A percentile compares a stretch with the other conserved stretches of the same genome.
phyloP scores from a whole-genome alignment of 1,139 yeast species.

The Blastobotrys arbuscula region DNA sequence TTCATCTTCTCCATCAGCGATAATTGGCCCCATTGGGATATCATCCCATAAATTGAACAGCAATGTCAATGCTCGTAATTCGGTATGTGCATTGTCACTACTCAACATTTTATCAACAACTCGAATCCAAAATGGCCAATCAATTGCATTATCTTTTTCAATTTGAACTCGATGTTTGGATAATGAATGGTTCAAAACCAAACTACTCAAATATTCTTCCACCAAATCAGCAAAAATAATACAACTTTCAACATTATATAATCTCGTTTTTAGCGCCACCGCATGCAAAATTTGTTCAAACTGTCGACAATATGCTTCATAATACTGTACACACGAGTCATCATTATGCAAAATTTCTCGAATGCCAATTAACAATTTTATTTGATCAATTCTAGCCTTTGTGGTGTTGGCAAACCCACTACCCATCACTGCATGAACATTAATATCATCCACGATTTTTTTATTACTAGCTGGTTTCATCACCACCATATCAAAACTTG shows the following conservation, averaged over 20 bases:
- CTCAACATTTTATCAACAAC: slow-evolving; percentile 54
- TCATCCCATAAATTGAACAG: slow-evolving; percentile 71
- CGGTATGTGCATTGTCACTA: slow-evolving; percentile 58
- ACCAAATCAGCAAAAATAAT: slow-evolving; percentile 45
- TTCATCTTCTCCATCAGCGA: slow-evolving; percentile 33
- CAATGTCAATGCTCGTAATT: slow-evolving; percentile 58
- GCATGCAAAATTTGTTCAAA: slow-evolving; percentile 37
- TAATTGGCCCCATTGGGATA: slow-evolving; percentile 41
- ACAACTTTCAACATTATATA: slow-evolving; percentile 41
- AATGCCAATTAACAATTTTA: slow-evolving; percentile 30
- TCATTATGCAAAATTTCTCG: slow-evolving; percentile 36
- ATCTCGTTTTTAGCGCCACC: slow-evolving; percentile 33
- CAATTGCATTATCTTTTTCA: slow-evolving; percentile 35
- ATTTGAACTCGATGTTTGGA: slow-evolving; percentile 25
- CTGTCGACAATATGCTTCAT: slow-evolving; percentile 29
- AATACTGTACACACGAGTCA: slow-evolving; percentile 30
- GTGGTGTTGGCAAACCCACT: slow-evolving; percentile 20
- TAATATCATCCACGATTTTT: slow-evolving; percentile 28
- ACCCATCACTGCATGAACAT: slow-evolving; percentile 29
- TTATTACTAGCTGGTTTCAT: slow-evolving; percentile 18
- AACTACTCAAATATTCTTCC: slow-evolving; percentile 36
- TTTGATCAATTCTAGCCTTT: slow-evolving; percentile 33
- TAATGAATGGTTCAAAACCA: slow-evolving; percentile 25
- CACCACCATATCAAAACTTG: slow-evolving; percentile 30
- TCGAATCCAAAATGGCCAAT: slow-evolving; percentile 76